These are phyloP conservation scores for Sutorius australiensis DNA, from an alignment of 768 basidiomycete species.

Conservation along the genomic window DNA sequence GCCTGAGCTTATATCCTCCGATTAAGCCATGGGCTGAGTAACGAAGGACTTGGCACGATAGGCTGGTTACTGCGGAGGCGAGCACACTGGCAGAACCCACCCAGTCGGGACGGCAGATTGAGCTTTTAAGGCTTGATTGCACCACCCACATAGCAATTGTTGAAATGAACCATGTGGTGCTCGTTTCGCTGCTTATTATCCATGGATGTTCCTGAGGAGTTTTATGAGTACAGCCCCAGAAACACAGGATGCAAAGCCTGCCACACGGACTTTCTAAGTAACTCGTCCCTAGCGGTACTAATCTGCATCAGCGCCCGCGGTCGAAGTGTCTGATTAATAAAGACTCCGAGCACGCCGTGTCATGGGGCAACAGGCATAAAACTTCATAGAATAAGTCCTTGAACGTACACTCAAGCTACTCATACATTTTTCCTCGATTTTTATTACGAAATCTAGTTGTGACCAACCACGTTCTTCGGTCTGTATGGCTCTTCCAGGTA, in stretches of 20 bases:
- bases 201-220: too few relatives aligned
- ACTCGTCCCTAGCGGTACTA: too few relatives aligned
- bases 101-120: background rate
- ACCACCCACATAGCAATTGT: background rate
- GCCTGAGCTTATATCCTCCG: background rate
- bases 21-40: background rate
- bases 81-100: background rate
- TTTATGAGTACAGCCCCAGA: too few relatives aligned
- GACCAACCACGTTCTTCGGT: slow-evolving; percentile 39
- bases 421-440: background rate
- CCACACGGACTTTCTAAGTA: too few relatives aligned
- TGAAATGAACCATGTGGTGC: background rate
- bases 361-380: background rate
- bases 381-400: background rate
- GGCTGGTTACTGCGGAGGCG: background rate
- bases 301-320: too few relatives aligned
- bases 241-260: too few relatives aligned
- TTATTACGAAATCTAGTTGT: slow-evolving; percentile 23
- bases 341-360: too few relatives aligned
- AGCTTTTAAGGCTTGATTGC: background rate
- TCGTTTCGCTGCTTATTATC: too few relatives aligned
- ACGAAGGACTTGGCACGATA: background rate
- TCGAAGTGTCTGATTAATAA: too few relatives aligned
- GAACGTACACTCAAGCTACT: background rate
- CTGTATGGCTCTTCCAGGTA: slow-evolving; percentile 10